These are phyloP conservation scores for Ogataea ganodermae DNA, from an alignment of 805 yeast genomes.

Conservation along the genomic window DNA sequence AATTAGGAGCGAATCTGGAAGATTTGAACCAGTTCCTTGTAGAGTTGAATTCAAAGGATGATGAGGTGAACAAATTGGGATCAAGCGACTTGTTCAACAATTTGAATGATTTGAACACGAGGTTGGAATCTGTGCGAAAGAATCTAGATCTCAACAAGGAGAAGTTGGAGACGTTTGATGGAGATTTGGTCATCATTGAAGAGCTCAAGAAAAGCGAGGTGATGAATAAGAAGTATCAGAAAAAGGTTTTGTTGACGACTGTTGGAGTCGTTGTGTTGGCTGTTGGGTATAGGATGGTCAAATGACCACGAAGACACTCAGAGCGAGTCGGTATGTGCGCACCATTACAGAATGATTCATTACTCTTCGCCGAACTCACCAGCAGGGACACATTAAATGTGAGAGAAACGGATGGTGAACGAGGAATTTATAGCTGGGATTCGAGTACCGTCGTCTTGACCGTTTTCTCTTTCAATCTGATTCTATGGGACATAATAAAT, in stretches of 20 bases:
- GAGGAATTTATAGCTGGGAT: no score
- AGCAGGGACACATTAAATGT: no score
- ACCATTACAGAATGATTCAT: no score
- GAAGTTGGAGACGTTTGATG: constrained; percentile 25
- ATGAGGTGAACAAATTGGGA: constrained; percentile 24
- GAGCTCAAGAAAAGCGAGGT: constrained; percentile 20
- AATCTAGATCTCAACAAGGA: constrained; percentile 25
- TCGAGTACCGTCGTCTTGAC: no score
- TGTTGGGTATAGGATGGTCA: constrained; percentile 9
- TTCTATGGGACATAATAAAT: no score
- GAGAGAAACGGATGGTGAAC: no score
- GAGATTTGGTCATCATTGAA: constrained; percentile 20
- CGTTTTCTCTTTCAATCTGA: no score
- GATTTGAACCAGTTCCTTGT: constrained; percentile 33
- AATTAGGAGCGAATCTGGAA: constrained; percentile 30
- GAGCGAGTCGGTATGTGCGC: no score
- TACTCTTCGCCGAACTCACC: no score
- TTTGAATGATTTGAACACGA: constrained; percentile 30
- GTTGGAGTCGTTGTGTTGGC: constrained; percentile 13
- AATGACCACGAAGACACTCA: background rate
- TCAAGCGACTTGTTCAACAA: constrained; percentile 28
- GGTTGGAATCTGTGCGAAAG: constrained; percentile 29
- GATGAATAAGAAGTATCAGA: constrained; percentile 14
- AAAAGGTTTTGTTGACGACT: constrained; percentile 12
- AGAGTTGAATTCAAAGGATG: constrained; percentile 32